Base-by-base conservation (phyloP, 1,284 basidiomycete species). In the Tilletia horrida region DNA sequence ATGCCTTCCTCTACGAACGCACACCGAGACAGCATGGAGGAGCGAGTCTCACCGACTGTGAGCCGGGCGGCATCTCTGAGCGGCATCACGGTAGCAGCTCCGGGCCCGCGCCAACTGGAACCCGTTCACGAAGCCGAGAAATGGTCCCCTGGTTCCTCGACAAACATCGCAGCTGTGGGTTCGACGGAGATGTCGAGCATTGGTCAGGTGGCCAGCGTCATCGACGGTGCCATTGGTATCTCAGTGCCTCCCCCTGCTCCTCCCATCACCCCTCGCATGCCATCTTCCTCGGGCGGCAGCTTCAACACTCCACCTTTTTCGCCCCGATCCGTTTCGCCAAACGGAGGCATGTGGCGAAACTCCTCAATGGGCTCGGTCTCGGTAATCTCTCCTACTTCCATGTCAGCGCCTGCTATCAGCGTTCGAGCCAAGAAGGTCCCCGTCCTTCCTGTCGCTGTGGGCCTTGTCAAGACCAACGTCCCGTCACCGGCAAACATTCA, bases 331-430 rank as follows among this genome's bases (percentile, higher is more conserved):
- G 35, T 59, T 2, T 59, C 55, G 27, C 55, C 55, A 18, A 35
- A 25, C 27, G 55, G n/a, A 3, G 27, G 55, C 35, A 40, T 40
- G 35, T 40, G 35, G 35, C 35, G 35, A 40, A 40, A 40, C 35
- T 11, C 35, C 35, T 40, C 35, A 4, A 4, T 40, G 35, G 35
- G 35, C 16, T 48, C 45, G 6, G 18, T 48, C 45, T 48, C 45
- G 45, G 45, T 48, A 6, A 48, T 18, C 18, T 23, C 45, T 18
- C 45, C 45, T 23, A 4, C 21, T 16, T 48, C 45, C 16, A 18
- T 23, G 18, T 48, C 45, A 48, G 45, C 35, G 55, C 29, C 55
- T 18, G 29, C 55, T 29, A 29, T 59, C 35, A 59, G 55, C 55
- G 29, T 59, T 27, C 27, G 31, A 27, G 27, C 55, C 7, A 59